Conservation (phyloP, 176 grass and related monocot genomes). For the Cocos nucifera region DNA sequence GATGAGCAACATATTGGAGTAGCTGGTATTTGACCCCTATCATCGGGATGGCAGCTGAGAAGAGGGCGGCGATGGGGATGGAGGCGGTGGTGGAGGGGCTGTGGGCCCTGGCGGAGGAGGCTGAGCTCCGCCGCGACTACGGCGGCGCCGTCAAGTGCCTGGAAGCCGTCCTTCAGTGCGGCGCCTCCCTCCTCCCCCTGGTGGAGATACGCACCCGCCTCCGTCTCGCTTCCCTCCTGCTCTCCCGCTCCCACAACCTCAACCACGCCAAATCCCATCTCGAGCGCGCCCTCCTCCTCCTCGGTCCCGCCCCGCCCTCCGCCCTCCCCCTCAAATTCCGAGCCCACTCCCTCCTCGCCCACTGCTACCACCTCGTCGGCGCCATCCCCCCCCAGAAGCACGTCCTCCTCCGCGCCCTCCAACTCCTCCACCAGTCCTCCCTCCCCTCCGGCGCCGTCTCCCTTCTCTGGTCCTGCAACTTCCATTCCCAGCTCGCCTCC, state of each 20-base stretch:
- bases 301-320: conserved; percentile 51
- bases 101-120: conserved; percentile 75
- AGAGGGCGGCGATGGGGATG: neutral
- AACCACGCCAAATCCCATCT: conserved; percentile 73
- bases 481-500: conserved; percentile 85
- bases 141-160: conserved; percentile 39
- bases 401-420: conserved; percentile 50
- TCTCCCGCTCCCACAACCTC: conserved; percentile 39
- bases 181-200: conserved; percentile 60
- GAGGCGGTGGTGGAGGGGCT: conserved; percentile 53
- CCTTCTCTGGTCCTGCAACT: conserved; percentile 73
- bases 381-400: conserved; percentile 58
- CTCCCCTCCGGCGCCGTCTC: neutral
- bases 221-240: conserved; percentile 55
- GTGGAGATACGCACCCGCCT: conserved; percentile 69
- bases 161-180: conserved; percentile 41
- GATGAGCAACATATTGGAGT: too few species aligned
- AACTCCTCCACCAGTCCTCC: conserved; percentile 35
- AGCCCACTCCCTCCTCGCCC: conserved; percentile 68
- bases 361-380: conserved; percentile 51
- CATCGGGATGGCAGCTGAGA: too few species aligned
- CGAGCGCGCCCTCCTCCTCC: conserved; percentile 68
- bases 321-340: conserved; percentile 63
- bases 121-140: conserved; percentile 62
- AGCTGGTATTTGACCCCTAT: too few species aligned